Base-by-base conservation (phyloP, 2,329 filamentous ascomycete species). In the Aspergillus spinulosporus region DNA sequence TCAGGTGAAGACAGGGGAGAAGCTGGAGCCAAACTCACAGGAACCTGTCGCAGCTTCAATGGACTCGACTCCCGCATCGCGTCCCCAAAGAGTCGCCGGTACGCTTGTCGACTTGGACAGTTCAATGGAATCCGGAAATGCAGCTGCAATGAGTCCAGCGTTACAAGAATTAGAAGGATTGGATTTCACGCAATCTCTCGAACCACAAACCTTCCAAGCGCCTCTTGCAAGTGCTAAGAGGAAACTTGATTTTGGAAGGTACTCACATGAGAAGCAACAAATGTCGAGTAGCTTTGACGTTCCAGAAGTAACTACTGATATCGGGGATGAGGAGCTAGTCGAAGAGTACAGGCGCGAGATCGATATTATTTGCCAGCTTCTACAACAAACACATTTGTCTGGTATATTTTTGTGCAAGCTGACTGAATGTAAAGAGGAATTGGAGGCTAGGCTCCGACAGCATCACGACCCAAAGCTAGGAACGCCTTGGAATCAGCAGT, bases 161-260 rank as follows among this genome's bases (percentile, higher is more conserved):
- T 32, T 63, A 29, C 45, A 59, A 54, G 65, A 67, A 29, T 40
- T 66, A 28, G 47, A 63, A 56, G 66, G 63, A 2, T 46, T 69
- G 15, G 58, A 64, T 12, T 67, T 67, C 40, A 51, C 21, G n/a
- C 37, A 49, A n/a, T 49, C n/a, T 28, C 15, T 5, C 21, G 42
- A 47, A n/a, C 40, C 21, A 14, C 29, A 46, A 49, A 31, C 37
- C 1, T 31, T 28, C 21, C 12, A 15, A 4, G 11, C 49, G 37
- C 32, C 5, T 5, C 28, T 5, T 45, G n/a, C 49, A 32, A 28
- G 37, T 12, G 39, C 42, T 28, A 42, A 42, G n/a, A 60, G 49
- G 40, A 54, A 43, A 9, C 26, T 39, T 28, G 34, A 56, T 14
- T 51, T 40, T 43, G 39, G 40, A 11, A 28, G 28, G 2, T 6